These are phyloP conservation scores for Wickerhamiella australiensis DNA, from an alignment of 805 yeast genomes.

Conservation along the genomic window DNA sequence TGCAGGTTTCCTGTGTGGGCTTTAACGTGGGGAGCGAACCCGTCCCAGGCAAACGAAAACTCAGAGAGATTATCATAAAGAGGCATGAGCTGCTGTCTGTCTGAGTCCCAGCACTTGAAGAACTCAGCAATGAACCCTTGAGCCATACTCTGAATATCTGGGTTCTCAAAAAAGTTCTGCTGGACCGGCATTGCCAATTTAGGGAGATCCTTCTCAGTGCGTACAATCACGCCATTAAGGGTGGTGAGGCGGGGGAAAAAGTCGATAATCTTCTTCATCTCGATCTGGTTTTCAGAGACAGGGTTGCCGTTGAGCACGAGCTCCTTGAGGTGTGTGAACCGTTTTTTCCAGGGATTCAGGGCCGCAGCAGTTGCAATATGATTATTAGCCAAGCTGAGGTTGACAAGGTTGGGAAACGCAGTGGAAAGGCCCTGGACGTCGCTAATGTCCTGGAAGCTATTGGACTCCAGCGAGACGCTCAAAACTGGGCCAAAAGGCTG, in stretches of 20 bases:
- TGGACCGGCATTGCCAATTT: slow-evolving; percentile 32
- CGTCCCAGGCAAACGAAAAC: slow-evolving; percentile 69
- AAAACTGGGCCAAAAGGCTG: slow-evolving; percentile 39
- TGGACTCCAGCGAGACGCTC: slow-evolving; percentile 42
- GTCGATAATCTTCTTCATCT: slow-evolving; percentile 43
- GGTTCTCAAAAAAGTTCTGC: slow-evolving; percentile 71
- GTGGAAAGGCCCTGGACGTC: slow-evolving; percentile 53
- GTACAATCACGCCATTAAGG: slow-evolving; percentile 62
- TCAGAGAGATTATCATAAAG: slow-evolving; percentile 75
- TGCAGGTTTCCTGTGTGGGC: slow-evolving; percentile 4
- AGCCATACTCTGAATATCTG: slow-evolving; percentile 54
- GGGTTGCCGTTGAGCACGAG: slow-evolving; percentile 73
- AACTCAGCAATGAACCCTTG: slow-evolving; percentile 70
- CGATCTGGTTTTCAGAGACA: slow-evolving; percentile 37
- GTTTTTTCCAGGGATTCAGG: slow-evolving; percentile 66
- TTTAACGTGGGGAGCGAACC: slow-evolving; percentile 45
- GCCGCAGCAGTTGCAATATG: slow-evolving; percentile 44
- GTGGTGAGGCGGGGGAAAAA: slow-evolving; percentile 70
- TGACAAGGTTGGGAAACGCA: slow-evolving; percentile 62
- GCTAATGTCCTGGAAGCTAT: slow-evolving; percentile 50
- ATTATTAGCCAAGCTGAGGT: slow-evolving; percentile 72
- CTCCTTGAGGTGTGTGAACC: slow-evolving; percentile 62
- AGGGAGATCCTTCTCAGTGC: slow-evolving; percentile 55
- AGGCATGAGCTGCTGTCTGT: slow-evolving; percentile 54
- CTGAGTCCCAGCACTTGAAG: slow-evolving; percentile 68